A percentile compares a stretch with the other conserved stretches of the same genome.
Evolutionary conservation across 192 early-diverging fungal genomes (phyloP).

Genomic region (Linnemannia zychae): DNA sequence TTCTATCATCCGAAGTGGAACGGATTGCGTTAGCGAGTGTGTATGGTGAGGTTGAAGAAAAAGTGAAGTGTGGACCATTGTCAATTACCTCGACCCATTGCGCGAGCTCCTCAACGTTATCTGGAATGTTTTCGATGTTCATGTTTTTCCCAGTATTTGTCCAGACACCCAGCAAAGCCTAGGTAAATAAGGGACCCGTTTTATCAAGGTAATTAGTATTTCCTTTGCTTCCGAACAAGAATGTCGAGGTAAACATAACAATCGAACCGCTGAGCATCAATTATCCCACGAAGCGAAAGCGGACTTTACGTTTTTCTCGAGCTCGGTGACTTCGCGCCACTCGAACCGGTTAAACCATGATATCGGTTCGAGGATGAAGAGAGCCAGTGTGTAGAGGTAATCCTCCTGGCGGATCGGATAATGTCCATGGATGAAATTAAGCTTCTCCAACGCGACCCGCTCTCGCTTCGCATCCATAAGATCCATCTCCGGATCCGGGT

Average conservation of each 20-base stretch:
- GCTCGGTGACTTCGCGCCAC: conserved; percentile 53
- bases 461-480: conserved; percentile 26
- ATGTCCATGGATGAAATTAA: conserved; percentile 62
- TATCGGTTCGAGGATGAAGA: conserved; percentile 53
- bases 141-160: conserved; percentile 39
- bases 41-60: neutral
- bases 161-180: conserved; percentile 20
- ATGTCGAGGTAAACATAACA: neutral
- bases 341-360: conserved; percentile 51
- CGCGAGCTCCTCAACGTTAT: conserved; percentile 33
- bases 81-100: conserved; percentile 50
- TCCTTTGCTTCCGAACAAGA: neutral
- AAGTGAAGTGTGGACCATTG: neutral
- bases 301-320: conserved; percentile 59
- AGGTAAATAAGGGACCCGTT: neutral
- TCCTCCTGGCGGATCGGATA: conserved; percentile 62
- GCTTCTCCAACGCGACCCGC: conserved; percentile 33
- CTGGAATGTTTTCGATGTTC: conserved; percentile 62
- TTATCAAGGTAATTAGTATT: neutral
- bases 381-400: conserved; percentile 55
- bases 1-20: conserved; percentile 17
- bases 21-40: neutral
- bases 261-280: neutral
- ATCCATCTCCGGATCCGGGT: conserved; percentile 23
- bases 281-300: neutral